A percentile compares a stretch with the other conserved stretches of the same genome.
These are phyloP conservation scores for Fusarium austroafricanum DNA, from an alignment of 2,329 filamentous ascomycete genomes.

Conservation along the genomic window DNA sequence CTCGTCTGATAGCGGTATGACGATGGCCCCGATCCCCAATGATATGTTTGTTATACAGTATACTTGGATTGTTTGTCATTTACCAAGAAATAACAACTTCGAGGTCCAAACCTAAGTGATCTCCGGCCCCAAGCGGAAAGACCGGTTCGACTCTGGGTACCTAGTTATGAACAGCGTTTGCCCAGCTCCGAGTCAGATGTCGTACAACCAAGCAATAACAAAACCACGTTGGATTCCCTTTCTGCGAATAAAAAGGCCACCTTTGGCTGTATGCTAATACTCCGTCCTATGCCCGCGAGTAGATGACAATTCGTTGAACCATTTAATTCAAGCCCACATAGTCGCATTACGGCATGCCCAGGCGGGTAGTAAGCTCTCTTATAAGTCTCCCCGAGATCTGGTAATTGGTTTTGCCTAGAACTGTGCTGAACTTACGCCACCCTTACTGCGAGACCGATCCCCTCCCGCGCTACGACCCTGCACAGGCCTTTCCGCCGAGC, in stretches of 20 bases:
- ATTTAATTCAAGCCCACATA: constrained; percentile 8
- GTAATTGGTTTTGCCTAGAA: constrained; percentile 2
- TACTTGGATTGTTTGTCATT: not conserved
- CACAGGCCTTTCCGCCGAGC: not conserved
- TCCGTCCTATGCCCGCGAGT: constrained; percentile 12
- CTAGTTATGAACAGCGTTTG: not conserved
- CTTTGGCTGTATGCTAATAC: constrained; percentile 5
- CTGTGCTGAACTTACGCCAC: not conserved
- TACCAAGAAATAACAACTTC: constrained; percentile 2
- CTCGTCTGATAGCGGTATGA: constrained; percentile 9
- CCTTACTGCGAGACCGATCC: not conserved
- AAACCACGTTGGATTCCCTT: constrained; percentile 8
- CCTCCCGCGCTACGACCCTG: too few species aligned
- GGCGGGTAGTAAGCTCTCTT: not conserved
- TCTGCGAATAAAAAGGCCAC: constrained; percentile 7
- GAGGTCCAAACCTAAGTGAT: not conserved
- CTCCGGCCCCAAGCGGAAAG: not conserved
- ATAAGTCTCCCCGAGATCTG: constrained; percentile 2
- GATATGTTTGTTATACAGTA: not conserved
- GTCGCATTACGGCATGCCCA: constrained; percentile 1
- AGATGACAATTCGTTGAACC: not conserved
- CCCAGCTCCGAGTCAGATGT: not conserved
- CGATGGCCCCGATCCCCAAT: constrained; percentile 18
- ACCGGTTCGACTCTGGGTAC: not conserved
- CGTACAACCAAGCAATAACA: not conserved